Evolutionary conservation across 2,329 filamentous ascomycete species (phyloP).

Genomic region (Alternaria tenuissima): DNA sequence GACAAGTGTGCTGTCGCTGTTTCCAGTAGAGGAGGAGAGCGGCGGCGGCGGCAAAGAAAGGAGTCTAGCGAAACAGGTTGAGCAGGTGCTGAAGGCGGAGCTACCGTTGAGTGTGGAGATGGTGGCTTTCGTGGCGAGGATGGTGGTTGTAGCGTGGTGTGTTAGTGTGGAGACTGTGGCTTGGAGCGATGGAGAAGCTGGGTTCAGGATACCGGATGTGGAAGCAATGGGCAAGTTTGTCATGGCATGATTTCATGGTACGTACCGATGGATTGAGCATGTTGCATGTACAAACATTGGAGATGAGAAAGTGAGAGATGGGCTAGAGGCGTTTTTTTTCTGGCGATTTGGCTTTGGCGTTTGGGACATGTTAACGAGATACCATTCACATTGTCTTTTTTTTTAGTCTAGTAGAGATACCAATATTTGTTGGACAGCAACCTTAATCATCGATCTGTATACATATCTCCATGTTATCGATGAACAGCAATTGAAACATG

Average conservation of each 20-base stretch:
- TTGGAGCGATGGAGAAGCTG: slow-evolving; percentile 32
- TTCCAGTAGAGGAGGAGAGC: background rate
- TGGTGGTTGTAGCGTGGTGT: slow-evolving; percentile 47
- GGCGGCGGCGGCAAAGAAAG: background rate
- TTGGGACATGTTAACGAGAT: background rate
- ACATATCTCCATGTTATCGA: rapidly evolving
- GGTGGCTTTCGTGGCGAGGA: slow-evolving; percentile 34
- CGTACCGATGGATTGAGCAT: no score
- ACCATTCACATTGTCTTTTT: background rate
- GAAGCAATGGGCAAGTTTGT: slow-evolving; percentile 15
- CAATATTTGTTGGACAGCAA: background rate
- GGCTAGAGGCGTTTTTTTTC: background rate
- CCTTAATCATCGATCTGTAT: rapidly evolving
- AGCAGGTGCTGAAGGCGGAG: slow-evolving; percentile 35
- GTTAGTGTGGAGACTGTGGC: slow-evolving; percentile 36
- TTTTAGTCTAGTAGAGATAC: background rate
- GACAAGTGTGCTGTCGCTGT: slow-evolving; percentile 1
- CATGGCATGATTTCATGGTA: slow-evolving; percentile 5
- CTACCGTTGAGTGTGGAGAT: slow-evolving; percentile 37
- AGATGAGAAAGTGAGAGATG: background rate
- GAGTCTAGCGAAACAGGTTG: slow-evolving; percentile 36
- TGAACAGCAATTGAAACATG: no score
- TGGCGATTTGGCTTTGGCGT: background rate
- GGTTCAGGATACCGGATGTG: slow-evolving; percentile 25
- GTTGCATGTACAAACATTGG: background rate